Evolutionary conservation across 1,284 basidiomycete genomes (phyloP), one percentile per base, ranked within the genome.

Genomic region (Puccinia horiana): DNA sequence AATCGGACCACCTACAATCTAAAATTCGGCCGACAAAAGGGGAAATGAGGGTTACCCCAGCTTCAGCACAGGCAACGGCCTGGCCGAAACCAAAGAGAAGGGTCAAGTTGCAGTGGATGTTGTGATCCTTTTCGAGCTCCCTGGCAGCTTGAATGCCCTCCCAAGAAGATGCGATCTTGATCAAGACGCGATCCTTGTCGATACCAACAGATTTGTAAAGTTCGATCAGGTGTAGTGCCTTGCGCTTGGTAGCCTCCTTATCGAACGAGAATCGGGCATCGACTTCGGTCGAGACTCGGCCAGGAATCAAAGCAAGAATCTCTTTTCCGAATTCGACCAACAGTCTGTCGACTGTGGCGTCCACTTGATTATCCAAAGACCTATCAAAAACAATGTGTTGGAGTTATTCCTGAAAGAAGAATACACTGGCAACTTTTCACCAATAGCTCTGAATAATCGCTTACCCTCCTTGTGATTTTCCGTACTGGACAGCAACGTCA

Each of bases 131-230:
- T 90, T 99, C 96, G 85, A 99, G 93, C 88, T 96, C 93, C 84
- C 94, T 92, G 72, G 96, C 96, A 84, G 96, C 96, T 89, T 98
- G 96, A 89, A 99, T 99, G 89, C 96, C 97, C 89, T 98, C 96
- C 94, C 94, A 99, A 76, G 96, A 97, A 56, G 96, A 97, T 44
- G 96, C 96, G 86, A 99, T 97, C 85, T 99, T 82, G 58, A 81
- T 81, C 81, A 82, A 82, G 29, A 87, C 84, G 84, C 96, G 94
- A 83, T 98, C 95, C 89, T 94, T 94, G 88, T 91, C 89, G 89
- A 99, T 91, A 84, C 96, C 96, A 83, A 94, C 88, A 49, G 92
- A 93, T 83, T 96, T 91, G 90, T 99, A 99, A 84, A 99, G 92
- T 52, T 91, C 91, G 29, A 79, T 83, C 54, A 82, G 67, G 88